Conservation (phyloP, 163 green algal species). For the Chlorella variabilis region DNA sequence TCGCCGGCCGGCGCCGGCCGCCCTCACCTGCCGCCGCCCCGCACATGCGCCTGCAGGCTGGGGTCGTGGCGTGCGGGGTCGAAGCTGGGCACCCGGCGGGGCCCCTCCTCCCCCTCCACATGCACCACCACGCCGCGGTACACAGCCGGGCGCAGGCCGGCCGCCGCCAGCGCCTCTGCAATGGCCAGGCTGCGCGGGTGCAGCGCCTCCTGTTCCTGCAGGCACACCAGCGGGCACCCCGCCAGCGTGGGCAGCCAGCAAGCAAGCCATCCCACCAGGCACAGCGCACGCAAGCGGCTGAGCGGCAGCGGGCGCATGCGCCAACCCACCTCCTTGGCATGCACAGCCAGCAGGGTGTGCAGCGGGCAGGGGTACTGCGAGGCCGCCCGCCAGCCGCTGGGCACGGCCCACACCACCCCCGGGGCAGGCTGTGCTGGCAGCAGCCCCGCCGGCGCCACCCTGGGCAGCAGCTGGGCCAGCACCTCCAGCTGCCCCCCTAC, state of each 20-base stretch:
- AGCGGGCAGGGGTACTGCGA: slow-evolving; percentile 9
- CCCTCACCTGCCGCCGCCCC: slow-evolving; percentile 15
- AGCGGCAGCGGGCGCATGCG: neutral
- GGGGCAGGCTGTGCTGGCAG: neutral
- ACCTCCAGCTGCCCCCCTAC: neutral
- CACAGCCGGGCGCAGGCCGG: neutral
- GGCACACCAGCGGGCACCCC: neutral
- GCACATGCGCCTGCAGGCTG: neutral
- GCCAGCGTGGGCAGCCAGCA: neutral
- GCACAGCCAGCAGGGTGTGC: neutral
- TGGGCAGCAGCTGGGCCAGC: neutral
- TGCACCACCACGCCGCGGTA: neutral
- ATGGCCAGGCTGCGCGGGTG: neutral
- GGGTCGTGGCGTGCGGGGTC: neutral
- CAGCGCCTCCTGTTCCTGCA: neutral
- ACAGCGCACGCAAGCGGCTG: neutral
- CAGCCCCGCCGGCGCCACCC: neutral
- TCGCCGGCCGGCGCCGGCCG: too few relatives aligned
- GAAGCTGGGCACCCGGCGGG: neutral
- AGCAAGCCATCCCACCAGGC: neutral
- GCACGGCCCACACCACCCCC: too few relatives aligned
- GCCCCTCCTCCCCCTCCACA: neutral
- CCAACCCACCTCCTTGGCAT: neutral
- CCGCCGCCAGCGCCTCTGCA: slow-evolving; percentile 2
- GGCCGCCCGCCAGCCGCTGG: neutral